Evolutionary conservation across 208 protist species (phyloP).

Genomic region (Leishmania tropica): DNA sequence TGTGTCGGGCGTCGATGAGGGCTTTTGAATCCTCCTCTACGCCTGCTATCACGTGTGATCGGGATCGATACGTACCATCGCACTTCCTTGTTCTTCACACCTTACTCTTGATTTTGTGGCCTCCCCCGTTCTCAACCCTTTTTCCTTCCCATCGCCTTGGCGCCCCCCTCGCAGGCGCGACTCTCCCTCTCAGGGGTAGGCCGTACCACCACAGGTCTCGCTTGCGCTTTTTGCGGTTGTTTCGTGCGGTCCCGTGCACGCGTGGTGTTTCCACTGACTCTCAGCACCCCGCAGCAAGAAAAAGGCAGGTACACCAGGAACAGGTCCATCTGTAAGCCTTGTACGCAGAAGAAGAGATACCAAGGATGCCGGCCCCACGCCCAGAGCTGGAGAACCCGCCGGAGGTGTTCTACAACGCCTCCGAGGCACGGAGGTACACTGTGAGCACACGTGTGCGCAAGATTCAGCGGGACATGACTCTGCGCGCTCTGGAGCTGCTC

Average conservation of each 20-base stretch:
- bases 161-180: neutral
- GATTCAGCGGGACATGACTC: constrained; percentile 97
- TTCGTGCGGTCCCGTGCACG: too few species aligned
- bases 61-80: neutral
- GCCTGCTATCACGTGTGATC: neutral
- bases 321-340: neutral
- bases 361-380: constrained; percentile 64
- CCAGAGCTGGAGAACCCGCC: constrained; percentile 94
- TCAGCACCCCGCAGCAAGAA: neutral
- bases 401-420: constrained; percentile 96
- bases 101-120: neutral
- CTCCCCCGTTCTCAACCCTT: neutral
- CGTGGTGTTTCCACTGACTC: neutral
- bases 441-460: constrained; percentile 95
- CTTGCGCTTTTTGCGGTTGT: neutral
- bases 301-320: too few species aligned
- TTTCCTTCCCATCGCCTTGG: too few species aligned
- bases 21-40: neutral
- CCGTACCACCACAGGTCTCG: too few species aligned
- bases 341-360: neutral
- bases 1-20: neutral
- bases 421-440: constrained; percentile 95
- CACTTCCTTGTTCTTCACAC: neutral
- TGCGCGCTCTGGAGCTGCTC: constrained; percentile 98
- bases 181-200: neutral